These are phyloP conservation scores for Pythium coloratum DNA, from an alignment of 352 stramenopile species.

Conservation along the genomic window DNA sequence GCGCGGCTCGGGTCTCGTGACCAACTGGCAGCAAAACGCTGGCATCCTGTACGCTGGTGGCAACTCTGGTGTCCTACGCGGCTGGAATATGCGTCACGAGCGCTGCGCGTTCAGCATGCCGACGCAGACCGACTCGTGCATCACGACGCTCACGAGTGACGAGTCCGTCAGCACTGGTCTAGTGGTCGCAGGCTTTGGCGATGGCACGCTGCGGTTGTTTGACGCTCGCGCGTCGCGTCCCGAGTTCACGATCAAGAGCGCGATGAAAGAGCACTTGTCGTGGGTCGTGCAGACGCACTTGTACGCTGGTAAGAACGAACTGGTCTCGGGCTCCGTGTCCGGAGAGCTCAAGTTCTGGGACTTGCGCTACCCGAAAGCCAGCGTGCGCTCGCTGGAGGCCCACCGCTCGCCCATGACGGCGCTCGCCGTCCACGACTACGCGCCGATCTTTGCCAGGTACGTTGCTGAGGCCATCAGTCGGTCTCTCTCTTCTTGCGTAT, in stretches of 20 bases:
- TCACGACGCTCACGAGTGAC: slow-evolving; percentile 89
- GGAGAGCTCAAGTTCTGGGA: slow-evolving; percentile 98
- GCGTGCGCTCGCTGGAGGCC: slow-evolving; percentile 86
- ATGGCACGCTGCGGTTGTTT: slow-evolving; percentile 95
- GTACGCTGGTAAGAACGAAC: slow-evolving; percentile 77
- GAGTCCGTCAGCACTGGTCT: slow-evolving; percentile 62
- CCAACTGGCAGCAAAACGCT: slow-evolving; percentile 94
- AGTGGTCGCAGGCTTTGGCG: slow-evolving; percentile 91
- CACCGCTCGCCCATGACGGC: slow-evolving; percentile 95
- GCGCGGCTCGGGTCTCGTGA: slow-evolving; percentile 93
- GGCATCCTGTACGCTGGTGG: slow-evolving; percentile 92
- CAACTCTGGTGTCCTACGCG: slow-evolving; percentile 89
- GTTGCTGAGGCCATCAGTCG: not conserved
- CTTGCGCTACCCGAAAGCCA: slow-evolving; percentile 84
- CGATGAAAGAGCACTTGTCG: slow-evolving; percentile 90
- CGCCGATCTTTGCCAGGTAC: slow-evolving; percentile 94
- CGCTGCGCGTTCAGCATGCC: slow-evolving; percentile 80
- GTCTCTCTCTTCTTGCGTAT: slow-evolving; percentile 5
- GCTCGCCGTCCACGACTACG: slow-evolving; percentile 93
- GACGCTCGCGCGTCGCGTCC: slow-evolving; percentile 84
- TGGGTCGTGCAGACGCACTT: slow-evolving; percentile 95
- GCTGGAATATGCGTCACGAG: slow-evolving; percentile 96
- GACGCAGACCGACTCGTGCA: slow-evolving; percentile 89
- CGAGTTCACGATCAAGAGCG: slow-evolving; percentile 65
- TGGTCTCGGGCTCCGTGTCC: slow-evolving; percentile 94